Conservation (phyloP, 495 filamentous ascomycete species). For the Pseudevernia furfuracea region DNA sequence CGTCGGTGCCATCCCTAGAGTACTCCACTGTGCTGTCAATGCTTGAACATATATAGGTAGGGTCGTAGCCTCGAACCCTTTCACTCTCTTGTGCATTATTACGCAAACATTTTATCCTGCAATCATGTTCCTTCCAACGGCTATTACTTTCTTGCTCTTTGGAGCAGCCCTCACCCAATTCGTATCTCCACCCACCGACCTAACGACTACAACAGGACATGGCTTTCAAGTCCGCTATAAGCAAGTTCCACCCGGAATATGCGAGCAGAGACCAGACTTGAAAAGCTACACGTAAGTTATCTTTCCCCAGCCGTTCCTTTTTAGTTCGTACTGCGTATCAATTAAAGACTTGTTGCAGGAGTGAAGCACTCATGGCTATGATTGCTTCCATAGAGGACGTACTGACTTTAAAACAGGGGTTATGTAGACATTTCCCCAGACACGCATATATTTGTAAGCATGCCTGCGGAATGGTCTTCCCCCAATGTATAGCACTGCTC, state of each 20-base stretch:
- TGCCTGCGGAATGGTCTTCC: background rate
- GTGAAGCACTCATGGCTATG: background rate
- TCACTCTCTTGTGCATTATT: background rate
- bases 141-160: background rate
- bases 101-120: background rate
- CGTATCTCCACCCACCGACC: constrained; percentile 16
- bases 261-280: constrained; percentile 37
- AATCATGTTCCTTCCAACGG: background rate
- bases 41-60: background rate
- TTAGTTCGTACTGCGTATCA: background rate
- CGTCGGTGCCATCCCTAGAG: background rate
- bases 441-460: constrained; percentile 29
- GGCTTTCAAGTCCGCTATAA: constrained; percentile 43
- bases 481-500: constrained; percentile 29
- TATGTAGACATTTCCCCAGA: constrained; percentile 48
- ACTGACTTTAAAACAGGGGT: constrained; percentile 24
- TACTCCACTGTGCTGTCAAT: background rate
- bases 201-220: constrained; percentile 14
- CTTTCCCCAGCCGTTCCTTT: constrained; percentile 21
- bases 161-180: constrained; percentile 9
- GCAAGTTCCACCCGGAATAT: constrained; percentile 49
- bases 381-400: background rate
- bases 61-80: background rate
- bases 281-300: background rate
- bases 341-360: background rate